phyloP scores from a whole-genome alignment of 2,329 filamentous ascomycete genomes.

The Byssochlamys sp. region DNA sequence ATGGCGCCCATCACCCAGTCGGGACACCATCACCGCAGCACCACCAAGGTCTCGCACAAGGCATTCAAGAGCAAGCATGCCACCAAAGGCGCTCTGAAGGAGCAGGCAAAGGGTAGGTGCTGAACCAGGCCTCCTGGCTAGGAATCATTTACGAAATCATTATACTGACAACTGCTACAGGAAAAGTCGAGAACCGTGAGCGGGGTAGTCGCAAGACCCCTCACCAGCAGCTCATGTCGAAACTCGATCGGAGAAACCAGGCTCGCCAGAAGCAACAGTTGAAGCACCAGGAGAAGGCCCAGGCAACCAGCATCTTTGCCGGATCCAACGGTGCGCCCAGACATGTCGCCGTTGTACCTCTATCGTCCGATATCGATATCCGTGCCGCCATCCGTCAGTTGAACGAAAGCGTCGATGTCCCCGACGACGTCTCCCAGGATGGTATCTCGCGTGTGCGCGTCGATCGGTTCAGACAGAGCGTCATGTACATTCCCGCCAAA shows the following conservation, averaged over 20 bases:
- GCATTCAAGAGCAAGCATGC: slow-evolving; percentile 85
- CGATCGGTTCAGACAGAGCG: slow-evolving; percentile 87
- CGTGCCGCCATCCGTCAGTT: slow-evolving; percentile 58
- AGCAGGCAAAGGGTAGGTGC: slow-evolving; percentile 66
- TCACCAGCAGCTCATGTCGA: slow-evolving; percentile 94
- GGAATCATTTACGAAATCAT: slow-evolving; percentile 1
- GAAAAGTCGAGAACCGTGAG: slow-evolving; percentile 66
- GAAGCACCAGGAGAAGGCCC: slow-evolving; percentile 74
- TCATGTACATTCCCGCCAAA: slow-evolving; percentile 71
- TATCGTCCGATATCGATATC: slow-evolving; percentile 64
- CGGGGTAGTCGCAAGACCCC: slow-evolving; percentile 71
- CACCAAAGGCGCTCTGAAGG: slow-evolving; percentile 76
- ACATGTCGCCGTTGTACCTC: slow-evolving; percentile 76
- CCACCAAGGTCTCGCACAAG: slow-evolving; percentile 82
- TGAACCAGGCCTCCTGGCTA: background rate
- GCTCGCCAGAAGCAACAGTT: slow-evolving; percentile 77
- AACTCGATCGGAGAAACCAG: slow-evolving; percentile 89
- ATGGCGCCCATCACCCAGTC: slow-evolving; percentile 61
- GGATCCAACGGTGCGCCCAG: slow-evolving; percentile 78
- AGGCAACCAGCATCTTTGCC: slow-evolving; percentile 70
- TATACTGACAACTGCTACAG: slow-evolving; percentile 37
- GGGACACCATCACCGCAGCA: slow-evolving; percentile 75
- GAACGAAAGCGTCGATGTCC: slow-evolving; percentile 70
- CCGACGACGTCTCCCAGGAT: slow-evolving; percentile 52
- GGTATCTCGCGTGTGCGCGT: slow-evolving; percentile 57